Percentiles rank a stretch among this genome's conserved stretches.
These are phyloP conservation scores for Collybia nuda DNA, from an alignment of 768 basidiomycete species.

Conservation along the genomic window DNA sequence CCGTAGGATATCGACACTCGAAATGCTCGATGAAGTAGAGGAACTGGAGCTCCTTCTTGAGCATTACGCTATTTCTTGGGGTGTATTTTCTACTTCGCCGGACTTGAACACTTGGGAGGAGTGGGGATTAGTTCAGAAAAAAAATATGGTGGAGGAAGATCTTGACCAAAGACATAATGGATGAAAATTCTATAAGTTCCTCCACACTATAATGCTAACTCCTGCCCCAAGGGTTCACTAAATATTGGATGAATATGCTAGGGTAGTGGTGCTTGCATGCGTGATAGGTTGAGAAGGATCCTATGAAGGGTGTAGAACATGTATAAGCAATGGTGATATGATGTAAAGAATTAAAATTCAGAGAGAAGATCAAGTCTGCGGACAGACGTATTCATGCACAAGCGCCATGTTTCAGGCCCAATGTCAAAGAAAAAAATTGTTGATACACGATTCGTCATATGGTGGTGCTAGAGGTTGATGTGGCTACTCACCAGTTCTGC, in stretches of 20 bases:
- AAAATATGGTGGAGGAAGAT: not conserved
- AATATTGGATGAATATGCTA: no score
- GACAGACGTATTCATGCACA: constrained; percentile 15
- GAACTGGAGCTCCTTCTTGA: constrained; percentile 87
- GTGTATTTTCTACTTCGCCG: constrained; percentile 23
- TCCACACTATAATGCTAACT: no score
- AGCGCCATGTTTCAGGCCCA: constrained; percentile 16
- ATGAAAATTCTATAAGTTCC: no score
- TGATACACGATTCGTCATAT: constrained; percentile 6
- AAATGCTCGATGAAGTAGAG: constrained; percentile 92
- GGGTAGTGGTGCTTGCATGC: no score
- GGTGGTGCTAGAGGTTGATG: not conserved
- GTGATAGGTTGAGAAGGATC: no score
- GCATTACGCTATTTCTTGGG: constrained; percentile 92
- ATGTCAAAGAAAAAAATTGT: constrained; percentile 1
- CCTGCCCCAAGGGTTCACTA: no score
- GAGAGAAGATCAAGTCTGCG: constrained; percentile 28
- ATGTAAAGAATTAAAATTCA: constrained; percentile 12
- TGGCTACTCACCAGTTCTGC: no score
- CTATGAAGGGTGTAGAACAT: not conserved
- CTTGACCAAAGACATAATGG: no score
- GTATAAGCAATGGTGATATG: not conserved
- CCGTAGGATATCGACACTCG: constrained; percentile 71
- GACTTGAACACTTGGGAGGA: constrained; percentile 25
- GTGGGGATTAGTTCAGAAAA: constrained; percentile 31